Evolutionary conservation across 129 eudicot species (phyloP), one percentile per base, ranked within the genome.

Genomic region (Pseudognaphalium luteoalbum): DNA sequence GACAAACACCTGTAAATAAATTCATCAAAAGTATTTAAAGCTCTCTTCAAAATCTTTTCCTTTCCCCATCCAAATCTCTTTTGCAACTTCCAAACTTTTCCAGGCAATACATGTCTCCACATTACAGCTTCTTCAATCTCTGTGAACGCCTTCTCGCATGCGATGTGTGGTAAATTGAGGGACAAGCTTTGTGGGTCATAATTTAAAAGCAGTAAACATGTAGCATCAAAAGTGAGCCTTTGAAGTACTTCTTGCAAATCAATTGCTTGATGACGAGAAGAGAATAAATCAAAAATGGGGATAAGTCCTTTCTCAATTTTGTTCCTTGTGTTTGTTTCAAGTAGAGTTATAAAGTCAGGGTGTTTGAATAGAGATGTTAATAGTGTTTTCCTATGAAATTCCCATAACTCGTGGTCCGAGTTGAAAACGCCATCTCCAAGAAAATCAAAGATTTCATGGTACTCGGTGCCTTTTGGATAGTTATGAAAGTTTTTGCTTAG

Each of bases 241-340:
- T 88, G 87, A 76, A 85, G 73, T 1, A 88, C 41, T 4, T 85
- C 93, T 30, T 88, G 90, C 74, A 88, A 51, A 73, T 88, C 88
- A 3, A 56, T 72, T 61, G 44, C 87, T 19, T 16, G 42, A 12
- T 68, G 61, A 12, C 29, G n/a, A 21, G 73, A 50, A 4, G 81
- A 65, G 7, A 68, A 16, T 6, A 8, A 42, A 2, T 81, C 83
- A 8, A 88, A 77, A 21, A 85, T 20, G 1, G 93, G 93, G 5
- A 81, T 32, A 2, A 88, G 68, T 42, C 83, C 93, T n/a, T 73
- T 72, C 34, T 79, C 73, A 37, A 86, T 29, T 21, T 83, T 88
- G 22, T 76, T 21, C 78, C 47, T 14, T 5, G 59, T 69, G 9
- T 15, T 19, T 15, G n/a, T 81, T 63, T 64, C 85, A 0, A 85